These are phyloP conservation scores for Ceratocystis alfenasii DNA, from an alignment of 2,329 filamentous ascomycete genomes.

Conservation along the genomic window DNA sequence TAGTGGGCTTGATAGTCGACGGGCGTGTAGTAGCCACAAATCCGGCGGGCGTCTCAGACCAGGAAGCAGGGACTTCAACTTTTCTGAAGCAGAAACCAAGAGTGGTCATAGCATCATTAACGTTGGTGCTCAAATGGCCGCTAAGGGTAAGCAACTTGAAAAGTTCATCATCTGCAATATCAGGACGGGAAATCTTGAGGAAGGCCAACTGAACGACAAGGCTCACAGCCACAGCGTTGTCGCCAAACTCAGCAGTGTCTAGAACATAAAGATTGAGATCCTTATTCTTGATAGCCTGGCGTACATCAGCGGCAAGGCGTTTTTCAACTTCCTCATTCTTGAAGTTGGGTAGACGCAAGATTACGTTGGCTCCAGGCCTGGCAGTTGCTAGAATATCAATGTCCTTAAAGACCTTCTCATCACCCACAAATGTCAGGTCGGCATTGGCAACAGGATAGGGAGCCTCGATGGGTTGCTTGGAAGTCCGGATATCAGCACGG, in stretches of 20 bases:
- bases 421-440: slow-evolving; percentile 65
- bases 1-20: slow-evolving; percentile 62
- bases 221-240: slow-evolving; percentile 48
- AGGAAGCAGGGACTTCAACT: slow-evolving; percentile 65
- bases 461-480: slow-evolving; percentile 70
- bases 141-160: slow-evolving; percentile 48
- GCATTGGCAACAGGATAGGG: slow-evolving; percentile 71
- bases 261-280: slow-evolving; percentile 61
- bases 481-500: slow-evolving; percentile 74
- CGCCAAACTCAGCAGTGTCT: slow-evolving; percentile 56
- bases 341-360: slow-evolving; percentile 64
- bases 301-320: slow-evolving; percentile 58
- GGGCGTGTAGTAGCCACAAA: slow-evolving; percentile 27
- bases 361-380: slow-evolving; percentile 57
- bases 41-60: slow-evolving; percentile 52
- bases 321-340: slow-evolving; percentile 88
- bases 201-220: slow-evolving; percentile 72
- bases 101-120: slow-evolving; percentile 18
- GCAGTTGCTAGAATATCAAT: slow-evolving; percentile 61
- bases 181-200: slow-evolving; percentile 60
- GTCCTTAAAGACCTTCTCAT: slow-evolving; percentile 67
- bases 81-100: slow-evolving; percentile 52
- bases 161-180: slow-evolving; percentile 48
- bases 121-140: slow-evolving; percentile 15
- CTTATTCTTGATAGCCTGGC: slow-evolving; percentile 59